Evolutionary conservation across 2,329 filamentous ascomycete species (phyloP).

Genomic region (Trichoderma cornu-damae): DNA sequence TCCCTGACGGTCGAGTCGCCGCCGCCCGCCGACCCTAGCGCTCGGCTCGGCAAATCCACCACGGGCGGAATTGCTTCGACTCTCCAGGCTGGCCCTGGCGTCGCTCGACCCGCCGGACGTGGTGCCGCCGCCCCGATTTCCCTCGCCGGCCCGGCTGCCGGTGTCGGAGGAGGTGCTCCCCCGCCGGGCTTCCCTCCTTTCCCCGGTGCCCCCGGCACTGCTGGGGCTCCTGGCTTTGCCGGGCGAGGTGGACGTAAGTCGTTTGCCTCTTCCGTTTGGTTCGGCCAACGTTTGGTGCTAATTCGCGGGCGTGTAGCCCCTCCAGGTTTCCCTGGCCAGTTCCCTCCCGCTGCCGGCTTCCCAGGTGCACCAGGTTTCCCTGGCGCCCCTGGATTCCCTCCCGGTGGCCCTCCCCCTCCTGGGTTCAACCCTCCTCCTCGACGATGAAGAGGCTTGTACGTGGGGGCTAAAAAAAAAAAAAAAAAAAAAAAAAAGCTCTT

Average conservation of each 20-base stretch:
- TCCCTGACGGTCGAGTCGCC: slow-evolving; percentile 94
- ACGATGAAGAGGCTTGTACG: slow-evolving; percentile 38
- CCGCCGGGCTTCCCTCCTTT: slow-evolving; percentile 55
- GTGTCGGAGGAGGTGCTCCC: slow-evolving; percentile 68
- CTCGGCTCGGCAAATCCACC: slow-evolving; percentile 74
- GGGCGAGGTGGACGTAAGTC: slow-evolving; percentile 47
- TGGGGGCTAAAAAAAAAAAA: no score
- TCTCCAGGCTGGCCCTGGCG: slow-evolving; percentile 77
- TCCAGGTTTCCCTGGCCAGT: slow-evolving; percentile 47
- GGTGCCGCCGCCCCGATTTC: slow-evolving; percentile 66
- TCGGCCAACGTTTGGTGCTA: slow-evolving; percentile 25
- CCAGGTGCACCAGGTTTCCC: slow-evolving; percentile 36
- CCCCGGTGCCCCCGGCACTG: slow-evolving; percentile 49
- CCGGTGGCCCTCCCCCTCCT: slow-evolving; percentile 47
- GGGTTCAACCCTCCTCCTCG: slow-evolving; percentile 72
- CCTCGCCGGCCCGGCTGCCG: slow-evolving; percentile 79
- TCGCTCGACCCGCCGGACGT: slow-evolving; percentile 84
- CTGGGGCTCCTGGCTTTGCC: slow-evolving; percentile 42
- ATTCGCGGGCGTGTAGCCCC: slow-evolving; percentile 39
- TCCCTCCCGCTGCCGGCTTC: slow-evolving; percentile 44
- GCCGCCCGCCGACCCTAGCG: slow-evolving; percentile 86
- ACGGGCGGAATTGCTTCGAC: slow-evolving; percentile 64
- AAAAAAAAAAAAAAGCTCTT: no score
- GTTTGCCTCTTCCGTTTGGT: not conserved
- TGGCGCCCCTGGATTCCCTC: slow-evolving; percentile 47